Conservation (phyloP, 305 asterid species). For the Fraxinus platypoda region DNA sequence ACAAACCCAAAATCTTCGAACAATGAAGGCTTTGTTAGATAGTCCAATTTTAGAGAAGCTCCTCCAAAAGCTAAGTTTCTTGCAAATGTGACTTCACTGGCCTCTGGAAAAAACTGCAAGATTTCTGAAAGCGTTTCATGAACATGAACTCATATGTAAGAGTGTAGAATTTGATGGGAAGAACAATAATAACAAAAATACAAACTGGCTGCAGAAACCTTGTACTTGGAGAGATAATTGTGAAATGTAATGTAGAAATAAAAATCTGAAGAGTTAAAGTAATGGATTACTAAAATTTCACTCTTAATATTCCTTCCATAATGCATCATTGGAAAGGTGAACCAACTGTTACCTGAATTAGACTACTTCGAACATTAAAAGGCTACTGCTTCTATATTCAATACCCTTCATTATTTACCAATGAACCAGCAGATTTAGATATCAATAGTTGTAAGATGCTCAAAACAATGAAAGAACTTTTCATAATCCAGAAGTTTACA, state of each 20-base stretch:
- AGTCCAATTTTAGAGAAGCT: conserved; percentile 72
- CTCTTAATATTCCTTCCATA: neutral
- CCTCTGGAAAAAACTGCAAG: conserved; percentile 89
- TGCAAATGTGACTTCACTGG: conserved; percentile 79
- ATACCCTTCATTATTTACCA: no score
- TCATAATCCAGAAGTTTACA: no score
- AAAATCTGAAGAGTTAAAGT: neutral
- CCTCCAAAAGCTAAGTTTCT: conserved; percentile 73
- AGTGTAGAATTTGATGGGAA: conserved; percentile 12
- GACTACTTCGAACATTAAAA: neutral
- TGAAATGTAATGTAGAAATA: neutral
- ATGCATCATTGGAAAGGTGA: neutral
- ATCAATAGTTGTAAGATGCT: no score
- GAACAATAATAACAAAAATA: conserved; percentile 3
- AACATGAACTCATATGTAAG: conserved; percentile 4
- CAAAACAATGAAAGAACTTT: no score
- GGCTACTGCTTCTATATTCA: no score
- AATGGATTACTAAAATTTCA: neutral
- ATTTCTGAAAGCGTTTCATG: conserved; percentile 15
- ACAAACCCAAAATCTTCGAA: conserved; percentile 83
- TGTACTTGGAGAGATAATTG: neutral
- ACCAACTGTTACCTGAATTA: neutral
- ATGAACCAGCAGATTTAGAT: no score
- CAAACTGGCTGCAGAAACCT: neutral
- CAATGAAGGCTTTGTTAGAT: conserved; percentile 86